Conservation (phyloP, 352 stramenopile species). For the Pythium myriotylum region DNA sequence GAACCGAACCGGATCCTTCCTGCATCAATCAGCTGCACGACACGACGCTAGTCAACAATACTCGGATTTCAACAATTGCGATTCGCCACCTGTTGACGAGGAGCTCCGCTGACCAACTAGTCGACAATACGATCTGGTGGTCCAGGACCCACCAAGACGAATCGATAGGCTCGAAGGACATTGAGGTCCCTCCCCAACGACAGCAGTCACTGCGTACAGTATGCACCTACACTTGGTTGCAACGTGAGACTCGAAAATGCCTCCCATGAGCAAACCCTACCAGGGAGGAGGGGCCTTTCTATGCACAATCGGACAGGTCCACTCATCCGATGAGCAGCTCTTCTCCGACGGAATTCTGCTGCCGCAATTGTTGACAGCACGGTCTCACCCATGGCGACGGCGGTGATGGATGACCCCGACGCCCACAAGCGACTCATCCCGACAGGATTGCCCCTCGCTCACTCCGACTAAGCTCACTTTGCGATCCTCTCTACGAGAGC, state of each 20-base stretch:
- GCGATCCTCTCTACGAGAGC: not conserved
- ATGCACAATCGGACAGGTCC: constrained; percentile 1
- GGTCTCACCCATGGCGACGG: not conserved
- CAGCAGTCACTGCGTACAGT: not conserved
- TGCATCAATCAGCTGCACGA: no score
- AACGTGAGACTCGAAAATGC: no score
- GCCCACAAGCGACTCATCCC: not conserved
- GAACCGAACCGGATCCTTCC: no score
- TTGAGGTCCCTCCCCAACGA: not conserved
- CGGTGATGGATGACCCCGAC: no score
- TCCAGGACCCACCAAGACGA: not conserved
- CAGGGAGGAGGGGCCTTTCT: not conserved
- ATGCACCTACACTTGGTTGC: not conserved
- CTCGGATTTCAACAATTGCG: not conserved
- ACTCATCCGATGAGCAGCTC: constrained; percentile 6
- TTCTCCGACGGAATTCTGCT: not conserved
- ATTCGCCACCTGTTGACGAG: not conserved
- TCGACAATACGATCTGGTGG: not conserved
- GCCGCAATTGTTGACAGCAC: constrained; percentile 11
- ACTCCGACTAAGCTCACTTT: constrained; percentile 1
- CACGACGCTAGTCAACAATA: no score
- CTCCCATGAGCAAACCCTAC: no score
- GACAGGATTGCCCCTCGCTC: not conserved
- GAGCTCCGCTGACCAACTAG: not conserved
- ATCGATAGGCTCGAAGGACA: not conserved